Evolutionary conservation across 106 monocot species (phyloP), one percentile per base, ranked within the genome.

Genomic region (Dactylorhiza incarnata): DNA sequence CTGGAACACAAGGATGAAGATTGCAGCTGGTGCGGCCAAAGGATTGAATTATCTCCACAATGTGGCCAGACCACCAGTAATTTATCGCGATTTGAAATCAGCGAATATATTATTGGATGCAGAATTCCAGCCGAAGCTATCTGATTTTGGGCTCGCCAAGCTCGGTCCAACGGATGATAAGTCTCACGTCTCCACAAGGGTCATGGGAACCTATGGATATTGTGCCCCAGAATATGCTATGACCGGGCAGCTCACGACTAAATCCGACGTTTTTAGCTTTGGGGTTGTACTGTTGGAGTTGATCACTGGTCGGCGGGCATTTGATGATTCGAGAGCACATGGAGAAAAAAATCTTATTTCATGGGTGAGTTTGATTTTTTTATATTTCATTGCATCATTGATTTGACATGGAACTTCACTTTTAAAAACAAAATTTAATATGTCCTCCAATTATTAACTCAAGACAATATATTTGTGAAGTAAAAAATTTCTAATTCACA

Each of bases 91-190:
- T 59, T 81, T 90, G 52, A 90, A 90, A 78, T 77, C 89, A 69
- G 77, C 89, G 15, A 90, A 90, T 63, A 90, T 90, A 45, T 72
- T 90, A 56, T 72, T 90, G 49, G 87, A 81, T 72, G 83, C 77
- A 71, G 79, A 76, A 3, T 87, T 79, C 70, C 78, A 87, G 37
- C 90, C 90, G 26, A 90, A 90, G 61, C 79, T 90, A 45, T 90
- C 90, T n/a, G 90, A 90, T 83, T 90, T 90, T 79, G 90, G 90
- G 10, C 87, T 90, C 25, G 90, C 90, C 68, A 90, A 90, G 48
- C 90, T 87, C 37, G 90, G 90, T 63, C 90, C 90, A 72, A 75
- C 80, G 10, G 90, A 84, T 13, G 90, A 90, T 61, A 87, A 90
- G 45, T 85, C 90, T 11, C 90, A 90, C 81, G 90, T 90, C 23